Base-by-base conservation (phyloP, 306 rosid species). In the Carpinus viminea region DNA sequence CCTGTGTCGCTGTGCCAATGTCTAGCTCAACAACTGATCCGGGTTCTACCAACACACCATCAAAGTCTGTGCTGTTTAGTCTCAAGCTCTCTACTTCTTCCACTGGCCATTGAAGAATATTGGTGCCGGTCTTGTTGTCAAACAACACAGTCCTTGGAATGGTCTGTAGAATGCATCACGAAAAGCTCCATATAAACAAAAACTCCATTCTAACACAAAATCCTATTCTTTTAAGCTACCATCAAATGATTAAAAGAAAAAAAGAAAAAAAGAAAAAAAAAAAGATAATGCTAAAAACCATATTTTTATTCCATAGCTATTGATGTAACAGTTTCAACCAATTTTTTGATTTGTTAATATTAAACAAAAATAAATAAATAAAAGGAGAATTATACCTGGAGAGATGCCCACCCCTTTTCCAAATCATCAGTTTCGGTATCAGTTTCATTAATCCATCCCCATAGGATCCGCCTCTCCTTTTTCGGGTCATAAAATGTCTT, bases 371-470 rank as follows among this genome's bases (percentile, higher is more conserved):
- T 24, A 0, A 24, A 1, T 24, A n/a, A n/a, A n/a, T n/a, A 24
- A 8, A 11, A 47, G 38, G 13, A 20, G 12, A 11, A 2, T 26
- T 24, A 6, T 86, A 91, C 97, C 91, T 90, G 98, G 72, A 93
- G 68, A 8, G 98, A 93, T 1, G 98, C 88, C 98, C 98, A 93
- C 1, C 97, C 97, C 71, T 93, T 93, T 20, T 8, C 82, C 77
- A 88, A 21, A 77, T 93, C 92, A 76, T 87, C 94, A 51, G 1
- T 12, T 47, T 85, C 91, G 0, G 88, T 83, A 17, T 93, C 98
- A 0, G 98, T 90, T 82, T 93, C 98, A 53, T 87, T 89, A 21
- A 90, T 81, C 98, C 98, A 93, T 74, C 98, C 96, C 89, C 86
- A 86, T 9, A 91, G 55, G 21, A 93, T 78, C 55, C 98, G 88